Evolutionary conservation across 1,284 basidiomycete species (phyloP).

Genomic region (Trametes versicolor): DNA sequence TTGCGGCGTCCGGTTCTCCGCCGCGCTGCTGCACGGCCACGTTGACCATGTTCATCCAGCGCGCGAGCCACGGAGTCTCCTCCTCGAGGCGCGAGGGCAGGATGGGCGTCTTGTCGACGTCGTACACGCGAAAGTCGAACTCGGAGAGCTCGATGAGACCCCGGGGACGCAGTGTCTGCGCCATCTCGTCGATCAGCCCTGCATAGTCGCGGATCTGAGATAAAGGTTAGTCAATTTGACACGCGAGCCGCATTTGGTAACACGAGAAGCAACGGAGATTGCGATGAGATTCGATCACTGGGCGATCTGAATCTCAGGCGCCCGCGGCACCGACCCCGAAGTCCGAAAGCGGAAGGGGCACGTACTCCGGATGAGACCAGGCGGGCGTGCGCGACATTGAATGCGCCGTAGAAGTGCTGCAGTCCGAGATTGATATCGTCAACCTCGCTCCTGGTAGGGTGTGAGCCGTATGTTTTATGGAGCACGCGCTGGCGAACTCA

Average conservation of each 20-base stretch:
- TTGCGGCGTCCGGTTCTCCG: conserved; percentile 69
- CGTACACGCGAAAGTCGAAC: conserved; percentile 73
- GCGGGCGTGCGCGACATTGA: conserved; percentile 77
- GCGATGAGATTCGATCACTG: conserved; percentile 34
- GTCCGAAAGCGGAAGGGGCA: conserved; percentile 25
- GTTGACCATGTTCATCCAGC: conserved; percentile 64
- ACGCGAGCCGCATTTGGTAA: conserved; percentile 24
- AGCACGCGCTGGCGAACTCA: conserved; percentile 44
- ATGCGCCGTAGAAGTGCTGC: conserved; percentile 80
- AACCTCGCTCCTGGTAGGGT: conserved; percentile 69
- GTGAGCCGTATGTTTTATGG: conserved; percentile 21
- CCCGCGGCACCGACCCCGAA: conserved; percentile 25
- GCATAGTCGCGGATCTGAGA: conserved; percentile 74
- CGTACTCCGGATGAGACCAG: conserved; percentile 76
- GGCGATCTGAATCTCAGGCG: conserved; percentile 21
- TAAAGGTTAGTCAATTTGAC: conserved; percentile 32
- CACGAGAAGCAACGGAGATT: conserved; percentile 37
- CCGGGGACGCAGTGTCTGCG: conserved; percentile 70
- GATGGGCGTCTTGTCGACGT: conserved; percentile 56
- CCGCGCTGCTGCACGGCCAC: conserved; percentile 63
- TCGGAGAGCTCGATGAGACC: conserved; percentile 74
- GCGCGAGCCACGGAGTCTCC: conserved; percentile 63
- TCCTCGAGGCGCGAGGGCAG: conserved; percentile 47
- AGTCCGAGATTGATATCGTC: conserved; percentile 86
- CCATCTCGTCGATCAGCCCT: conserved; percentile 71